Conservation (phyloP, 2,329 filamentous ascomycete genomes). For the Colletotrichum graminicola region DNA sequence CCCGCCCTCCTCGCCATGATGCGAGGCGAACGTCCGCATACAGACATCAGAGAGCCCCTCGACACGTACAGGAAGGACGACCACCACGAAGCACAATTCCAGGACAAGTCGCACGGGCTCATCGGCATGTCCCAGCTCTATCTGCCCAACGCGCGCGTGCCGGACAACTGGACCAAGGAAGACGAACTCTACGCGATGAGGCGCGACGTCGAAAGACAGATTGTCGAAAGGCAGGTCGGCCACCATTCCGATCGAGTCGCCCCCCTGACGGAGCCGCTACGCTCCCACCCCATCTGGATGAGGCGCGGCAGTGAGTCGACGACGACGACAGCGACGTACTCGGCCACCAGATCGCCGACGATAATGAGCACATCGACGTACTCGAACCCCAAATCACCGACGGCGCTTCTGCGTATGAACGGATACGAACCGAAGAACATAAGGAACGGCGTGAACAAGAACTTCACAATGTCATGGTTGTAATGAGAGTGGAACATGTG, state of each 20-base stretch:
- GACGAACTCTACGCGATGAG: not conserved
- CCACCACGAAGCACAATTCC: not conserved
- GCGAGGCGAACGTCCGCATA: not conserved
- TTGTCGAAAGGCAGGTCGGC: constrained; percentile 1
- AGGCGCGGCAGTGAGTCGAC: not conserved
- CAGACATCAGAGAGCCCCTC: constrained; percentile 13
- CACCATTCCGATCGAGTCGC: constrained; percentile 9
- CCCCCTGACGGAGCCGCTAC: not conserved
- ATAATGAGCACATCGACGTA: not conserved
- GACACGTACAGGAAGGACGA: constrained; percentile 3
- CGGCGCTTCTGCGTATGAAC: not conserved
- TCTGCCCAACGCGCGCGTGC: not conserved
- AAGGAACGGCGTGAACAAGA: constrained; percentile 1
- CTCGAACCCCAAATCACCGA: not conserved
- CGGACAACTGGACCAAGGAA: not conserved
- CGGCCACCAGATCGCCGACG: not conserved
- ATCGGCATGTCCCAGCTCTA: not conserved
- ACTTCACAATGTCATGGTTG: constrained; percentile 4
- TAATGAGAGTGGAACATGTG: constrained; percentile 1
- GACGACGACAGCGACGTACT: not conserved
- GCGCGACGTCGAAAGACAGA: constrained; percentile 6
- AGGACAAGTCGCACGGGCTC: constrained; percentile 1
- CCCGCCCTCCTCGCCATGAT: constrained; percentile 21
- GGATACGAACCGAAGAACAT: constrained; percentile 17
- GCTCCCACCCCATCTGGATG: constrained; percentile 10